Base-by-base conservation (phyloP, 306 rosid genomes). In the Biancaea sappan region DNA sequence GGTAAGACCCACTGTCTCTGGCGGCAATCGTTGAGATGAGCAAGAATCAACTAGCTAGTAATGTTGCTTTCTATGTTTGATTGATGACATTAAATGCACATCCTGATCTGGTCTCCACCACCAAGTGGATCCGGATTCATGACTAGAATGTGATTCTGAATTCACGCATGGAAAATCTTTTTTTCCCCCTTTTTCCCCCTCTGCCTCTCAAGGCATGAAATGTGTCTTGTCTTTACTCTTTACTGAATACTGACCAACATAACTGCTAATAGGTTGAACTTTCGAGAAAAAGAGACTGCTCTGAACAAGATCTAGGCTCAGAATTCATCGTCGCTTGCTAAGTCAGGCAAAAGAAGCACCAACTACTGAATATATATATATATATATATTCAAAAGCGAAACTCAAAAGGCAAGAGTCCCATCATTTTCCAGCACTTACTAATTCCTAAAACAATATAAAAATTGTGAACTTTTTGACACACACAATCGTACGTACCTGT, bases 51-150 rank as follows among this genome's bases (percentile, higher is more conserved):
- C 66, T 48, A 31, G 57, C 69, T 47, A 47, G 21, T 2, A 43
- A 32, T 64, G 83, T 81, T 81, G 86, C 84, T 77, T 75, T 81
- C 83, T 35, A 52, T 66, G 69, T 78, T 50, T 75, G 41, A 72
- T 58, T 69, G 63, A 31, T 68, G 69, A 35, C 75, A 75, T 46
- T 78, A 3, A 84, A 70, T 84, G 70, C 76, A 19, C 66, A 22
- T 16, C 29, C 78, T 79, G 8, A 80, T 21, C 71, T 53, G 2
- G 46, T 76, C 71, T 53, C 77, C 58, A 67, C 79, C 81, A 56
- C 47, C 53, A 48, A 7, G 24, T 52, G 24, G 57, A 0, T 80
- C 60, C 32, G 53, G 52, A 69, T 72, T 21, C 59, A 48, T 52
- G 43, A 69, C 76, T 19, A 46, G 58, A 61, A 57, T 24, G 31